A percentile compares a stretch with the other conserved stretches of the same genome.
Evolutionary conservation across 768 basidiomycete species (phyloP).

Genomic region (Pholiota conissans): DNA sequence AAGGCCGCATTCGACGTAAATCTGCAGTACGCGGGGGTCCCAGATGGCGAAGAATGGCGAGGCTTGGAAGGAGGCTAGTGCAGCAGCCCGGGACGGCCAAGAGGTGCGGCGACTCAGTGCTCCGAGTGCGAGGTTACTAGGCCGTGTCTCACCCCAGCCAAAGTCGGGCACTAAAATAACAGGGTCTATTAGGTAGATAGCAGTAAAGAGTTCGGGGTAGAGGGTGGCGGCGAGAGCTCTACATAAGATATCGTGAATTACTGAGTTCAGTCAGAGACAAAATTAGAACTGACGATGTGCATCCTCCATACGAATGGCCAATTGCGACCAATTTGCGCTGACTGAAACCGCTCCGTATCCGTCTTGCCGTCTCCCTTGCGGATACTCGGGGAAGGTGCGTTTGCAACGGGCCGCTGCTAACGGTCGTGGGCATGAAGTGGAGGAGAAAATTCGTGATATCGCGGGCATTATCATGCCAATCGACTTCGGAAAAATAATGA

Average conservation of each 20-base stretch:
- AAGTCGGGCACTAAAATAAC: constrained; percentile 46
- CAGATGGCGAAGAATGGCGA: constrained; percentile 71
- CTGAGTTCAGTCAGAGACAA: background rate
- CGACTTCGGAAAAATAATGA: constrained; percentile 40
- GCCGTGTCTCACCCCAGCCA: constrained; percentile 5
- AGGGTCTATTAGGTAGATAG: constrained; percentile 78
- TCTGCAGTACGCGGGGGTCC: constrained; percentile 60
- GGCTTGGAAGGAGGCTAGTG: constrained; percentile 43
- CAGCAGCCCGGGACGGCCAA: constrained; percentile 75
- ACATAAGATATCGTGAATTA: background rate
- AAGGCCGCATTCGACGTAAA: constrained; percentile 63
- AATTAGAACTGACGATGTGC: constrained; percentile 56
- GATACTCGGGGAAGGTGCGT: constrained; percentile 54
- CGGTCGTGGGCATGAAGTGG: constrained; percentile 57
- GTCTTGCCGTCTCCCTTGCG: constrained; percentile 35
- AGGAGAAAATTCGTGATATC: constrained; percentile 79
- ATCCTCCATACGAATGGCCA: constrained; percentile 87
- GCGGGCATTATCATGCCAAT: constrained; percentile 77
- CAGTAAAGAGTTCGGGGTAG: constrained; percentile 66
- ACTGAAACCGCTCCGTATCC: constrained; percentile 48
- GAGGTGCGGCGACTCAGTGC: constrained; percentile 58
- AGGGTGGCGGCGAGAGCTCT: constrained; percentile 68
- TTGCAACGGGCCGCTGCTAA: constrained; percentile 40
- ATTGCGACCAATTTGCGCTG: constrained; percentile 61
- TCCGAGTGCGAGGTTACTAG: constrained; percentile 29